phyloP scores from a whole-genome alignment of 164 flowering plant genomes.

The Chimonanthus salicifolius region DNA sequence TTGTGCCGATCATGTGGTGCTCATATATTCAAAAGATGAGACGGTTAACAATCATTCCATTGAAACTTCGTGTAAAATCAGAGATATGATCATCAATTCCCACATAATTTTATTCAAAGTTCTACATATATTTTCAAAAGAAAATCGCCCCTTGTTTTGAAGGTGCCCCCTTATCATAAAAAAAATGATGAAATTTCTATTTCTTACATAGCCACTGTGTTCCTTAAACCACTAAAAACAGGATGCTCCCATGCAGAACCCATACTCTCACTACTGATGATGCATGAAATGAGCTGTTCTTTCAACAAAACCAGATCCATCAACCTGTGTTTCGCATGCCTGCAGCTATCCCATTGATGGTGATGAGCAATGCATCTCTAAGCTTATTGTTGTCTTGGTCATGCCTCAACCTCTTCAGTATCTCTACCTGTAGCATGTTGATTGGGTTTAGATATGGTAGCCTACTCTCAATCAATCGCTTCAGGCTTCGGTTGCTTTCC shows the following conservation, averaged over 20 bases:
- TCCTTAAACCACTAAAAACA: too few relatives aligned
- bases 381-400: conserved; percentile 73
- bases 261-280: neutral
- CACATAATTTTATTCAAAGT: too few relatives aligned
- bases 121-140: too few relatives aligned
- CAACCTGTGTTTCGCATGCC: conserved; percentile 98
- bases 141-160: too few relatives aligned
- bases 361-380: conserved; percentile 86
- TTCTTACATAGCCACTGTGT: too few relatives aligned
- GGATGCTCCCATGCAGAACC: neutral
- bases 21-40: too few relatives aligned
- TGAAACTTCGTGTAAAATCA: too few relatives aligned
- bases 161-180: too few relatives aligned
- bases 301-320: conserved; percentile 1
- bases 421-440: conserved; percentile 87
- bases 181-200: too few relatives aligned
- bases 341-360: conserved; percentile 93
- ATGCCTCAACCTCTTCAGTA: conserved; percentile 64
- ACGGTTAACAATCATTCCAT: too few relatives aligned
- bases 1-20: too few relatives aligned
- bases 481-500: conserved; percentile 61
- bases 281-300: neutral
- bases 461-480: conserved; percentile 73
- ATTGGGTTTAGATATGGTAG: conserved; percentile 81
- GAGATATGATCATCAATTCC: too few relatives aligned